These are phyloP conservation scores for Rehmannia glutinosa DNA, from an alignment of 257 asterid genomes.

Conservation along the genomic window DNA sequence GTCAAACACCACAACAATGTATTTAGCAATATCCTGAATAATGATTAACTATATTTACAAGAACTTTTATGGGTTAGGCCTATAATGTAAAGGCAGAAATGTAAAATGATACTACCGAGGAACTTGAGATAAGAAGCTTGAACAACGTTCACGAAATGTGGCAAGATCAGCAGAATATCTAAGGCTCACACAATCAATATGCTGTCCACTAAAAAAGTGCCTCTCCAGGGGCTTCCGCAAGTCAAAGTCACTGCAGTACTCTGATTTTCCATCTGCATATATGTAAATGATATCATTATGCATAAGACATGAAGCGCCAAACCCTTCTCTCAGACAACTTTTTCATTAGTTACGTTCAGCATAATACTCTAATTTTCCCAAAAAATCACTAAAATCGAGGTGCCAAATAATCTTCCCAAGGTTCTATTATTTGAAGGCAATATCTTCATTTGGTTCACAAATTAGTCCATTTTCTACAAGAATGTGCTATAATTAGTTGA, in stretches of 20 bases:
- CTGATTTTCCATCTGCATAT: conserved; percentile 73
- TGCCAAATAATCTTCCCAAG: not conserved
- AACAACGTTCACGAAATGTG: conserved; percentile 56
- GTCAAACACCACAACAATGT: not conserved
- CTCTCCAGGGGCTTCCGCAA: conserved; percentile 90
- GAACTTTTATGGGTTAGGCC: not conserved
- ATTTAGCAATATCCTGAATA: not conserved
- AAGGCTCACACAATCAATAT: conserved; percentile 70
- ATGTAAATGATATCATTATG: not conserved
- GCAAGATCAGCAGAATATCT: conserved; percentile 58
- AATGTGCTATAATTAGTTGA: not conserved
- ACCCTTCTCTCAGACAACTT: not conserved
- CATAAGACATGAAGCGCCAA: conserved; percentile 8
- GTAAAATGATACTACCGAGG: conserved; percentile 45
- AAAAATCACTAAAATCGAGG: not conserved
- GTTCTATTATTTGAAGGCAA: not conserved
- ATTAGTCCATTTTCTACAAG: not conserved
- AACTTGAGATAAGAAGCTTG: conserved; percentile 66
- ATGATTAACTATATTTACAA: not conserved
- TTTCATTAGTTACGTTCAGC: conserved; percentile 3
- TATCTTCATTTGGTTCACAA: not conserved
- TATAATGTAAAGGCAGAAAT: not conserved
- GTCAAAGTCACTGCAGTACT: conserved; percentile 80
- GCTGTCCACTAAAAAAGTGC: conserved; percentile 58
- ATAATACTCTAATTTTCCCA: not conserved